Evolutionary conservation across 805 yeast genomes (phyloP), one percentile per base, ranked within the genome.

Genomic region (Yarrowia alimentaria): DNA sequence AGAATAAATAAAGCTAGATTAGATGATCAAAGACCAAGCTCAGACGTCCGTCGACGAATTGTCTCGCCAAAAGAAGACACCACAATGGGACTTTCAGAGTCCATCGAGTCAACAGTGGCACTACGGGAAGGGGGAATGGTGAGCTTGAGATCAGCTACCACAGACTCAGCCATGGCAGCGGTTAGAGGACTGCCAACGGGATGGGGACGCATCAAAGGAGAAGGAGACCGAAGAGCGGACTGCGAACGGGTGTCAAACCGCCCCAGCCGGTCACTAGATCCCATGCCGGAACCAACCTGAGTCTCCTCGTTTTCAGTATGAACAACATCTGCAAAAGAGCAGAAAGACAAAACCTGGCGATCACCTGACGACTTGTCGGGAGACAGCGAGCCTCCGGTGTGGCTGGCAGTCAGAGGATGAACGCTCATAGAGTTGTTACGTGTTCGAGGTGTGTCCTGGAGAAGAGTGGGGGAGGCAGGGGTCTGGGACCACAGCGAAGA

Each of bases 241-340:
- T 56, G 35, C 5, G 55, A 26, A 26, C 31, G 33, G 18, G 21
- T 28, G 6, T 37, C 51, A 9, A 51, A 22, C 14, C 37, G 28
- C n/a, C 43, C 35, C 26, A 32, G 22, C 3, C 49, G 13, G 10
- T 47, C 38, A 11, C 45, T 20, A 19, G 38, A 38, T 7, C 49
- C 35, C 18, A 48, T 25, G 13, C n/a, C n/a, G n/a, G n/a, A n/a
- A n/a, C n/a, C n/a, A n/a, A n/a, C n/a, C n/a, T n/a, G n/a, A n/a
- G 48, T 29, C 30, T 28, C 32, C 38, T 42, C 24, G 21, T 34
- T 11, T 34, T 24, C 48, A 25, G 55, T 58, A 59, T 31, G 20
- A 24, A 64, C 74, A 77, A 86, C 76, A 59, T 86, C 95, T 3
- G 91, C 94, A 64, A 83, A 86, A 2, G 89, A 81, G 61, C 79